phyloP scores from a whole-genome alignment of 225 moss, liverwort and hornwort species.

The Polytrichum formosum region DNA sequence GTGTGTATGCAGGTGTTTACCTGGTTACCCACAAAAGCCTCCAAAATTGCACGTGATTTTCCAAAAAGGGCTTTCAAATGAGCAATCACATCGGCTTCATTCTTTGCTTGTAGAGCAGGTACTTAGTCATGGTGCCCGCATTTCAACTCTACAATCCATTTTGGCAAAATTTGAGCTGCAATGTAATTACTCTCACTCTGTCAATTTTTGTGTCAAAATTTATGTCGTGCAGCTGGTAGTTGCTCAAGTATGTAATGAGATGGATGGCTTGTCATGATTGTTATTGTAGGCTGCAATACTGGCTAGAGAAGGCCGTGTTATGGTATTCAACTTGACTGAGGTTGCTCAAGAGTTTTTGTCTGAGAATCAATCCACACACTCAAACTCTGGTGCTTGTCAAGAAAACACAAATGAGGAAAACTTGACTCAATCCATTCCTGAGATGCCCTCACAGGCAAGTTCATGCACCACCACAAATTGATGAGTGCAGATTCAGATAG shows the following conservation, averaged over 20 bases:
- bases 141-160: background rate
- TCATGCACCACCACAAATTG: too few relatives aligned
- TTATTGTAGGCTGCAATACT: constrained; percentile 54
- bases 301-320: constrained; percentile 84
- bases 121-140: background rate
- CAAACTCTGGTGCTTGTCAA: constrained; percentile 17
- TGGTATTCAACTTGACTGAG: constrained; percentile 79
- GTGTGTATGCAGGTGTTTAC: constrained; percentile 45
- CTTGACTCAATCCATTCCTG: constrained; percentile 22
- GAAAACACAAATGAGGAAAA: constrained; percentile 31
- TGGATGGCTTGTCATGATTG: too few relatives aligned
- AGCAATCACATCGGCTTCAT: constrained; percentile 66
- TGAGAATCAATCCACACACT: constrained; percentile 41
- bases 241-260: too few relatives aligned
- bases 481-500: too few relatives aligned
- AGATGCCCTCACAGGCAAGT: constrained; percentile 18
- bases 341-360: constrained; percentile 78
- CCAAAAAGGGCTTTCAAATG: constrained; percentile 54
- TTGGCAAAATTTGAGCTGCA: too few relatives aligned
- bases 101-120: constrained; percentile 82
- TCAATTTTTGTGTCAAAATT: too few relatives aligned
- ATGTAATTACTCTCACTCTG: too few relatives aligned
- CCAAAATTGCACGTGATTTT: constrained; percentile 69
- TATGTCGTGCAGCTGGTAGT: too few relatives aligned
- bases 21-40: constrained; percentile 81